Base-by-base conservation (phyloP, 495 filamentous ascomycete genomes). In the Neurospora sublineolata region DNA sequence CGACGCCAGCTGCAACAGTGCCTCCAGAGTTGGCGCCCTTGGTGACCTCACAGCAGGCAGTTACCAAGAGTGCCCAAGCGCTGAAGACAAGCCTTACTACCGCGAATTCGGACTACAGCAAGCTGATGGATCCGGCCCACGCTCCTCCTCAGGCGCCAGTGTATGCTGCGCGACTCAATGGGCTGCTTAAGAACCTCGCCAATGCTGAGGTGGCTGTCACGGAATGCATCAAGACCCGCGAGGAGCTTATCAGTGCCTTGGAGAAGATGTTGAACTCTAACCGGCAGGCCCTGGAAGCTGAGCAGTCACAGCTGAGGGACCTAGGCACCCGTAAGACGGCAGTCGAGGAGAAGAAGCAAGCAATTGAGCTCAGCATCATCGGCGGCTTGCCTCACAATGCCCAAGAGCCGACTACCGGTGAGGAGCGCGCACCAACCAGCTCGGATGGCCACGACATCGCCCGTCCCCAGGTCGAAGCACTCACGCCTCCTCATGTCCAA, bases 191-290 rank as follows among this genome's bases (percentile, higher is more conserved):
- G 82, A 89, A 87, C 3, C 87, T 99, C 18, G 93, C 94, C 40
- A 93, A 88, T 70, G 95, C 95, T n/a, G 93, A 98, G 80, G 91
- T 89, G 52, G 94, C 94, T 0, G 92, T 98, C 1, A 90, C 92
- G 4, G 93, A 96, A 72, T 91, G 91, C 72, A 93, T 99, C 77
- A 94, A 94, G 76, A 92, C 94, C 3, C 91, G 96, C 20, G 86
- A 86, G 46, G 86, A 89, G 27, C 84, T 98, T 27, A 89, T 98
- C 14, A 83, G 86, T 30, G 93, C 89, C 3, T 84, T 98, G 8
- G 93, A 97, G 80, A 94, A 92, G 73, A 80, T 98, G 5, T 83
- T 99, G 2, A 86, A 89, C 27, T 87, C 86, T 30, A 93, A 95
- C 78, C 88, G 90, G n/a, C 83, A 85, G 0, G 88, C 89, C 3